Base-by-base conservation (phyloP, 2,329 filamentous ascomycete genomes). In the Penicillium sp. region DNA sequence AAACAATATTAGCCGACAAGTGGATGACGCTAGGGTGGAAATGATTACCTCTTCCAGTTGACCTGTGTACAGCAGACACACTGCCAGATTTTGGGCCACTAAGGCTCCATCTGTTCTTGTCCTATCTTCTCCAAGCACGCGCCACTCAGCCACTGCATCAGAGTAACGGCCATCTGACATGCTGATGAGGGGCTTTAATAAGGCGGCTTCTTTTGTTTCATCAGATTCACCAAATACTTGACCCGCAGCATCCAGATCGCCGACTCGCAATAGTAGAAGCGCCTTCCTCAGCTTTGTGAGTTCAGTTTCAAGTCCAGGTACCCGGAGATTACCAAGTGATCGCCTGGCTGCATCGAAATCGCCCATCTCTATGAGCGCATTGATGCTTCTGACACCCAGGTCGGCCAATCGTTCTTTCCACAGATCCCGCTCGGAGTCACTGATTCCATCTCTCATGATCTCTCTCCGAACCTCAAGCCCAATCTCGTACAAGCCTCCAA, bases 401-500 rank as follows among this genome's bases (percentile, higher is more conserved):
- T 97, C 92, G 1, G 81, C 77, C 1, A 97, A 79, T 24, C 93
- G 77, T 1, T 75, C 75, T 60, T 84, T 86, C 93, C 93, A 97
- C 5, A 88, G 63, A 59, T 81, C 78, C 14, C 80, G 77, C 21
- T 84, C 83, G 1, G 85, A 79, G 47, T 82, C 79, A 9, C 83
- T 80, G 38, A 72, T 69, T 11, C 70, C 75, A 0, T 84, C 80
- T 31, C 75, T 78, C 16, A 77, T 74, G 5, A 90, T 77, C 53
- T 83, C 81, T 2, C 79, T 77, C 16, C 92, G 81, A 2, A 90
- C 91, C 71, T 96, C 91, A 8, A 89, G 77, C 0, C 88, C 92
- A 2, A 97, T 81, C 59, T 96, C 92, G 69, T 96, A 96, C 70
- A 96, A 91, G 43, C 89, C 90, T 81, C 94, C 93, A 54, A 99